Conservation (phyloP, 116 monocot genomes). For the Trichopus zeylanicus region DNA sequence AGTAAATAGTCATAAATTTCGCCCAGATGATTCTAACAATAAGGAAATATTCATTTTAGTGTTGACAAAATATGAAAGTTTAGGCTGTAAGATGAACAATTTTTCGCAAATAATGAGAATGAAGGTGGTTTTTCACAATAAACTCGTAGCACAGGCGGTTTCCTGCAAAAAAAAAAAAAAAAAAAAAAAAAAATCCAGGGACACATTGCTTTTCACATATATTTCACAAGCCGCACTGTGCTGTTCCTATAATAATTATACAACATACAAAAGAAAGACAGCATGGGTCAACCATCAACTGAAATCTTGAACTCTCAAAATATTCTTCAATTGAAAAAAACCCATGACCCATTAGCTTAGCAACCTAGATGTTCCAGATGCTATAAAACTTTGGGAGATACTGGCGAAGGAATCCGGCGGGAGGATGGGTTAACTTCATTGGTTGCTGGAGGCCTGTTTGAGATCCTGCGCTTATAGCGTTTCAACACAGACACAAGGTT, state of each 20-base stretch:
- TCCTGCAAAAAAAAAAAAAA: neutral
- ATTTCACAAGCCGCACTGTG: neutral
- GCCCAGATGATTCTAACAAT: too few species aligned
- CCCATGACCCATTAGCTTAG: slow-evolving; percentile 5
- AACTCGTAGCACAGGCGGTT: too few species aligned
- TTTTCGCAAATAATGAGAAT: too few species aligned
- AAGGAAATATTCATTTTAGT: too few species aligned
- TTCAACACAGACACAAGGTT: slow-evolving; percentile 84
- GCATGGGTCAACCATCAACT: slow-evolving; percentile 4
- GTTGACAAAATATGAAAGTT: too few species aligned
- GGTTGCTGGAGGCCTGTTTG: slow-evolving; percentile 27
- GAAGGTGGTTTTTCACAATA: too few species aligned
- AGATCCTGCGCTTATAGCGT: slow-evolving; percentile 68
- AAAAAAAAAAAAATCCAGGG: neutral
- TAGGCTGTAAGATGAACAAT: too few species aligned
- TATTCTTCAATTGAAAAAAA: neutral
- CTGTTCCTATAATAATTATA: neutral
- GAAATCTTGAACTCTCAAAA: neutral
- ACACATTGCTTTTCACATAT: neutral
- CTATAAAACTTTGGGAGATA: neutral
- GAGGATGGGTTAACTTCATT: slow-evolving; percentile 20
- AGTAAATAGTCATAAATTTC: too few species aligned
- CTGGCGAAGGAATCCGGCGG: slow-evolving; percentile 10
- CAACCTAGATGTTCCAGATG: neutral
- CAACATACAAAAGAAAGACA: slow-evolving; percentile 1